Base-by-base conservation (phyloP, 139 green algal species). In the Micromonas pusilla region DNA sequence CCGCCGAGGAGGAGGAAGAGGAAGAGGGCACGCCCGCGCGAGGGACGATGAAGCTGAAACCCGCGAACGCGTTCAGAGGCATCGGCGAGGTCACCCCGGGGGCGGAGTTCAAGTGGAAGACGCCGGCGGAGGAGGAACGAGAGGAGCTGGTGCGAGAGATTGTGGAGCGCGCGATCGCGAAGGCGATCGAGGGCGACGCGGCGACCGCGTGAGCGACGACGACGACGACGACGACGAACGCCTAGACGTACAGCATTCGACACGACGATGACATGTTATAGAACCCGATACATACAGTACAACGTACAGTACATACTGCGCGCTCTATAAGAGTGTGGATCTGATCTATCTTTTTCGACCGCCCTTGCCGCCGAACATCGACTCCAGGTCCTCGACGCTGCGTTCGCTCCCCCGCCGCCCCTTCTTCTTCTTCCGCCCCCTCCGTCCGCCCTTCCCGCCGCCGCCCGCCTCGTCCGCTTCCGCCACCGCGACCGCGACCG, bases 351-450 rank as follows among this genome's bases (percentile, higher is more conserved):
- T n/a, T n/a, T n/a, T n/a, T n/a, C n/a, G n/a, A n/a, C n/a, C n/a
- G n/a, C n/a, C n/a, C n/a, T n/a, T n/a, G n/a, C n/a, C n/a, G 62
- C 62, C 62, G 26, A 68, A 68, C 62, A 68, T 68, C 16, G 26
- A 9, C 62, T 68, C 62, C n/a, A 28, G 9, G 26, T 68, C 62
- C 62, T 20, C 62, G 4, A 68, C 62, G 62, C 26, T 68, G 16
- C 9, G 5, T 28, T 6, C 25, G 16, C 9, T 57, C 9, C 45
- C 16, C 45, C 45, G 45, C 45, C 45, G 9, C 9, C 45, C 45
- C 45, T 57, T 57, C 45, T 16, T 57, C 45, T 16, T 57, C 45
- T 57, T 57, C 45, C 45, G 9, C 45, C 45, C 16, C 45, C 45
- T 57, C 45, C 16, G 9, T 23, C 45, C 45, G 9, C 45, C 45